Conservation (phyloP, 805 yeast species). For the Ogataea degrootiae region DNA sequence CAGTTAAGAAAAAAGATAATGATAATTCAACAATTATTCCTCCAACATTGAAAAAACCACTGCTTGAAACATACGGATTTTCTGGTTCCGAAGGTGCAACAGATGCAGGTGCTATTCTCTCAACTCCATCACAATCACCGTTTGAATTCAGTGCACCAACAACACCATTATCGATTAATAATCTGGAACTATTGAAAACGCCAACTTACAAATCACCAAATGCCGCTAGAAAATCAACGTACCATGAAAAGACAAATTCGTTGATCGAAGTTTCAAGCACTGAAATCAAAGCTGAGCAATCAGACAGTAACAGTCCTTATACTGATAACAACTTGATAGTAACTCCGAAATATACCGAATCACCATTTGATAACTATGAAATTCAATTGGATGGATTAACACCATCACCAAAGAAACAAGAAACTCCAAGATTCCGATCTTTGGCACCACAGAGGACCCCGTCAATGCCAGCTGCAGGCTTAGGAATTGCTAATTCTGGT, state of each 20-base stretch:
- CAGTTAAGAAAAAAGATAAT: not conserved
- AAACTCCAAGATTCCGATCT: constrained; percentile 1
- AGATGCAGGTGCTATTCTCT: constrained; percentile 7
- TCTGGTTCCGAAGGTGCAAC: constrained; percentile 1
- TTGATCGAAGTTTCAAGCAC: not conserved
- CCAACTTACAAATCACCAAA: constrained; percentile 14
- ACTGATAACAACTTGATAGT: not conserved
- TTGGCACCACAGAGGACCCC: constrained; percentile 3
- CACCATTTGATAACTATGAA: constrained; percentile 11
- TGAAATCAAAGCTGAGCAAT: not conserved
- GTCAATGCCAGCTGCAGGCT: constrained; percentile 1
- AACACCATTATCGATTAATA: constrained; percentile 3
- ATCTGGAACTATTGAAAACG: constrained; percentile 1
- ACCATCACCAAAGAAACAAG: constrained; percentile 15
- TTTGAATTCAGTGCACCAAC: constrained; percentile 2
- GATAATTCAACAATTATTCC: not conserved
- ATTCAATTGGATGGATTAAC: constrained; percentile 13
- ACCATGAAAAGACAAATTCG: constrained; percentile 4
- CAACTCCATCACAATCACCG: constrained; percentile 9
- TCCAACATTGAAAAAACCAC: constrained; percentile 3
- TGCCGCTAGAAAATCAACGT: constrained; percentile 9
- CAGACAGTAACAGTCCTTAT: not conserved
- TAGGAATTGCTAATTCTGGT: not conserved
- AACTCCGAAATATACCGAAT: constrained; percentile 4
- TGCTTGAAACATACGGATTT: constrained; percentile 23